Percentiles rank a stretch among this genome's conserved stretches.
phyloP scores from a whole-genome alignment of 1,139 yeast species.

The Blastobotrys buckinghamii region DNA sequence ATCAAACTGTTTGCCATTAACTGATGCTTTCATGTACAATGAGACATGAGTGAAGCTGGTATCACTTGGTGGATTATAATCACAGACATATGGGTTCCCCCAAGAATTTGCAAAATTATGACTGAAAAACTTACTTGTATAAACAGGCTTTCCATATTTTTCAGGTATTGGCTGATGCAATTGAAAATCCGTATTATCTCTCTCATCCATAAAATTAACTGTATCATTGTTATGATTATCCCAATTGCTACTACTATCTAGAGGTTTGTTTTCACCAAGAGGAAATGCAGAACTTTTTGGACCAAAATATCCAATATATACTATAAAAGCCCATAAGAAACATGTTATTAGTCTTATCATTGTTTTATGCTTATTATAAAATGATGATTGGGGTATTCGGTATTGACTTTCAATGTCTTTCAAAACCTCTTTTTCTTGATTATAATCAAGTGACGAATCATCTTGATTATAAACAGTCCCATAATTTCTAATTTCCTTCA shows the following conservation, averaged over 20 bases:
- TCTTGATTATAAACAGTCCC: too few relatives aligned
- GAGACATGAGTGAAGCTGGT: slow-evolving; percentile 54
- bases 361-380: neutral
- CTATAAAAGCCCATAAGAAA: neutral
- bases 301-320: neutral
- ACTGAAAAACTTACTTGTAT: slow-evolving; percentile 37
- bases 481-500: too few relatives aligned
- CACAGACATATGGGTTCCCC: slow-evolving; percentile 46
- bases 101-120: slow-evolving; percentile 54
- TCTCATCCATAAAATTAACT: neutral
- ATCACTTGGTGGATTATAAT: slow-evolving; percentile 38
- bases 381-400: too few relatives aligned
- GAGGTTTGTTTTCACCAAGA: too few relatives aligned
- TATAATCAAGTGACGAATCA: too few relatives aligned
- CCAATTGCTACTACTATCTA: neutral
- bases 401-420: too few relatives aligned
- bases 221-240: neutral
- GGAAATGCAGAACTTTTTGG: neutral
- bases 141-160: slow-evolving; percentile 35
- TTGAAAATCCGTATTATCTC: slow-evolving; percentile 5
- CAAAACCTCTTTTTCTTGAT: too few relatives aligned
- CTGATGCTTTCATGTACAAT: slow-evolving; percentile 51
- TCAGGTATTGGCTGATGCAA: slow-evolving; percentile 8
- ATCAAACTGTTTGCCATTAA: slow-evolving; percentile 69
- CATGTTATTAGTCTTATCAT: neutral